Base-by-base conservation (phyloP, 2,329 filamentous ascomycete species). In the Colletotrichum brevisporum region DNA sequence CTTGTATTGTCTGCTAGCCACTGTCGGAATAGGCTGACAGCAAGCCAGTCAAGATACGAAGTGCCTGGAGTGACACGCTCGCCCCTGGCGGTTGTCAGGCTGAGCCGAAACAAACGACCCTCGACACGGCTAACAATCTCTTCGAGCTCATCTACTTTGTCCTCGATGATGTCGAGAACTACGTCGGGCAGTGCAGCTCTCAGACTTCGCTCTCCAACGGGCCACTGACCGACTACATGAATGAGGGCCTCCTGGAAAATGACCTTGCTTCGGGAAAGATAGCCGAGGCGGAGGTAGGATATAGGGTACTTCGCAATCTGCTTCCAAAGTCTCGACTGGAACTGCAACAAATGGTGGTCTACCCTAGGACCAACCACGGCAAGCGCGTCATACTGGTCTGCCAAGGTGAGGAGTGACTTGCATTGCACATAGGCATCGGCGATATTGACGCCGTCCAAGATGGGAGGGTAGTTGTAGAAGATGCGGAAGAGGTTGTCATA, bases 251-350 rank as follows among this genome's bases (percentile, higher is more conserved):
- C 92, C 72, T 92, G 90, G 75, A 94, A 95, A 59, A 95, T 94
- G 73, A 95, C 91, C 73, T 92, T 92, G 75, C 91, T 95, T 52
- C 93, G 90, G 9, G 94, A 92, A 50, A 97, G 86, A 75, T 94
- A 97, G 45, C 94, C 95, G 1, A 98, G 88, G 67, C 95, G 95
- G 55, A 98, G 88, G 77, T 98, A 98, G 69, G 91, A 94, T 55
- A 96, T 93, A 13, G 95, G 95, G 77, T 98, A 98, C 81, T 97
- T 98, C 60, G 95, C 94, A 71, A 98, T 97, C 80, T 98, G 95
- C 80, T 96, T 97, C 92, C 95, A 98, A 2, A 98, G 86, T 2
- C 94, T 89, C 24, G 92, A 93, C 75, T 96, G 94, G 78, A 98
- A 98, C 74, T 96, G 94, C 16, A 98, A 85, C 15, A 98, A 86